phyloP scores from a whole-genome alignment of 1,139 yeast species.

The Debaryomyces udenii region DNA sequence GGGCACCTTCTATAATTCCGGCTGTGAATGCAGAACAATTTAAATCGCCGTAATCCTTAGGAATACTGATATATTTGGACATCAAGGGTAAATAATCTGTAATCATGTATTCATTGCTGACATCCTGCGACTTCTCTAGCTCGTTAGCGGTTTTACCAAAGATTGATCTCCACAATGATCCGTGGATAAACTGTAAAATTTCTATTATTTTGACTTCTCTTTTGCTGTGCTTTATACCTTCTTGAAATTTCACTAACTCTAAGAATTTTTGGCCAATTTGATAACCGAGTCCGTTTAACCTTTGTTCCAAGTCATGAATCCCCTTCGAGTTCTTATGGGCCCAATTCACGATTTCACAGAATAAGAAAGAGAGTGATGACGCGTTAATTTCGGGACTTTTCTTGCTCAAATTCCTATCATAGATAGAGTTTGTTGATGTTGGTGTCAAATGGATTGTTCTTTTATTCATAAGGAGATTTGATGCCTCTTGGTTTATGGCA shows the following conservation, averaged over 20 bases:
- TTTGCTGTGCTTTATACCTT: conserved; percentile 64
- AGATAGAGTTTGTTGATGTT: conserved; percentile 48
- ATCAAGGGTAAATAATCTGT: conserved; percentile 81
- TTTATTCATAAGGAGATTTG: conserved; percentile 38
- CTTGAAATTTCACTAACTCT: conserved; percentile 47
- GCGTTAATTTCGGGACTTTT: conserved; percentile 68
- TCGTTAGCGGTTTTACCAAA: conserved; percentile 88
- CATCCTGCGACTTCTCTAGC: conserved; percentile 83
- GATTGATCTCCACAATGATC: conserved; percentile 77
- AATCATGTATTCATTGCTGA: conserved; percentile 81
- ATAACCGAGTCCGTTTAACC: conserved; percentile 76
- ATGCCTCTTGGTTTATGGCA: conserved; percentile 40
- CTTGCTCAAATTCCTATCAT: conserved; percentile 66
- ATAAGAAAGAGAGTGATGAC: conserved; percentile 68
- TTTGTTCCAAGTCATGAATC: conserved; percentile 73
- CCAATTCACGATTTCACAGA: conserved; percentile 73
- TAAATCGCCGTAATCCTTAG: conserved; percentile 76
- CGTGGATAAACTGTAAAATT: conserved; percentile 79
- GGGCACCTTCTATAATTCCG: conserved; percentile 88
- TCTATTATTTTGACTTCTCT: conserved; percentile 78
- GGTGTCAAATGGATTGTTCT: conserved; percentile 36
- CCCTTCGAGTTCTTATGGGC: conserved; percentile 66
- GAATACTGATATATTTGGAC: conserved; percentile 76
- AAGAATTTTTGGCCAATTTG: conserved; percentile 55
- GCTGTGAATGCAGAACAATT: conserved; percentile 88